Conservation (phyloP, 768 basidiomycete species). For the Aureoboletus auriporus region DNA sequence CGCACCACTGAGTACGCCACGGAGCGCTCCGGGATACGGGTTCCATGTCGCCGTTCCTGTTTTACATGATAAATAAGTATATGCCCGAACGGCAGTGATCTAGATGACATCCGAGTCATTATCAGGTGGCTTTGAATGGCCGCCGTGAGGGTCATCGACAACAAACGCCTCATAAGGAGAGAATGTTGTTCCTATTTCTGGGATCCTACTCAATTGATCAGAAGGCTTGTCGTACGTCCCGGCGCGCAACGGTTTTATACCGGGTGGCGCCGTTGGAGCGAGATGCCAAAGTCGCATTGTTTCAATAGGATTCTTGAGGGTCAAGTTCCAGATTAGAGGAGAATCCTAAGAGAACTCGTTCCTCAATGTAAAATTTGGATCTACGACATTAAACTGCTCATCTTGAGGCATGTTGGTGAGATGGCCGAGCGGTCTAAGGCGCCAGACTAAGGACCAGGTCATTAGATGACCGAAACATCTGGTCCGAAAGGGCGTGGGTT, state of each 20-base stretch:
- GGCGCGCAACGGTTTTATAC: too few species aligned
- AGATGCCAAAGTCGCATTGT: too few species aligned
- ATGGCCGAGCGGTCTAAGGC: conserved; percentile 64
- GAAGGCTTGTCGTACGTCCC: too few species aligned
- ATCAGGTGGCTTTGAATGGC: background rate
- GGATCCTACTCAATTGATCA: too few species aligned
- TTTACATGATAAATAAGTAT: background rate
- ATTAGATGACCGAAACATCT: conserved; percentile 27
- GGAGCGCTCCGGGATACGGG: too few species aligned
- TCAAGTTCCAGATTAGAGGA: too few species aligned
- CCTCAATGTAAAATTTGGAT: too few species aligned
- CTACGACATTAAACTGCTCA: too few species aligned
- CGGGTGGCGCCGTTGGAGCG: too few species aligned
- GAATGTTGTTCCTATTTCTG: background rate
- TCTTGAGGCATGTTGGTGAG: conserved; percentile 30
- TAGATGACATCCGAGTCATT: background rate
- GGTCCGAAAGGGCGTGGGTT: conserved; percentile 41
- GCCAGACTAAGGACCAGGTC: conserved; percentile 52
- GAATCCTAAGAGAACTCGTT: too few species aligned
- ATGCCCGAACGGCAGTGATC: background rate
- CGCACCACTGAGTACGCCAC: background rate
- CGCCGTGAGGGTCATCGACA: background rate
- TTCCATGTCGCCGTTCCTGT: background rate
- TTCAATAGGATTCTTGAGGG: too few species aligned
- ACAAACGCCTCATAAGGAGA: background rate